Conservation (phyloP, 306 rosid species). For the Quercus wislizeni region DNA sequence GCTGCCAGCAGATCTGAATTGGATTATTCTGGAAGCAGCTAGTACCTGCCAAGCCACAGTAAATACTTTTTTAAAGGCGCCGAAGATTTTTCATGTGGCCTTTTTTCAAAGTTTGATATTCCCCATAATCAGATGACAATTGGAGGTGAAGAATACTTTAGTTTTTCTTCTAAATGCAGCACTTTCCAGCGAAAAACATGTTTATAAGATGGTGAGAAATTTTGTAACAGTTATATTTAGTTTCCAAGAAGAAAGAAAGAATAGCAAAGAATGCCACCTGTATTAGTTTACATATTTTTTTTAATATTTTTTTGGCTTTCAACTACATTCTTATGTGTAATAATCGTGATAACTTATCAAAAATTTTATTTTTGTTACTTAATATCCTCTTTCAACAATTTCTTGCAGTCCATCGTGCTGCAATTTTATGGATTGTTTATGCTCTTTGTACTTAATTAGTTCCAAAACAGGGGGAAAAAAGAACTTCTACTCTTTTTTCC, state of each 20-base stretch:
- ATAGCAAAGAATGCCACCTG: neutral
- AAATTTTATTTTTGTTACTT: neutral
- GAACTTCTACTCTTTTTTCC: too few relatives aligned
- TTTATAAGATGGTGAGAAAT: neutral
- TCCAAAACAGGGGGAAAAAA: too few relatives aligned
- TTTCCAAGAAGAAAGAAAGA: neutral
- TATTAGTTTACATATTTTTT: neutral
- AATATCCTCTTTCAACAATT: neutral
- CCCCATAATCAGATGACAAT: neutral
- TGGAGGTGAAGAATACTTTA: neutral
- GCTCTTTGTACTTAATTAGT: too few relatives aligned
- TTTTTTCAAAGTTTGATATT: neutral
- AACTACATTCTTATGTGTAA: too few relatives aligned
- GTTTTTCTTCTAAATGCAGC: neutral
- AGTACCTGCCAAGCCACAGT: neutral
- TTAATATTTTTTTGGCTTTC: too few relatives aligned
- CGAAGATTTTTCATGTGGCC: neutral
- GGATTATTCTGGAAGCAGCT: neutral
- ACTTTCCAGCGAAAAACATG: neutral
- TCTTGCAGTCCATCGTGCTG: neutral
- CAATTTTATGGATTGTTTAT: too few relatives aligned
- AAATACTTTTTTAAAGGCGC: conserved; percentile 4
- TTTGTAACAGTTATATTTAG: neutral
- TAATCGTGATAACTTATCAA: too few relatives aligned
- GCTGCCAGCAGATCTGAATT: neutral